Evolutionary conservation across 2,329 filamentous ascomycete species (phyloP), one percentile per base, ranked within the genome.

Genomic region (Fusarium denticulatum): DNA sequence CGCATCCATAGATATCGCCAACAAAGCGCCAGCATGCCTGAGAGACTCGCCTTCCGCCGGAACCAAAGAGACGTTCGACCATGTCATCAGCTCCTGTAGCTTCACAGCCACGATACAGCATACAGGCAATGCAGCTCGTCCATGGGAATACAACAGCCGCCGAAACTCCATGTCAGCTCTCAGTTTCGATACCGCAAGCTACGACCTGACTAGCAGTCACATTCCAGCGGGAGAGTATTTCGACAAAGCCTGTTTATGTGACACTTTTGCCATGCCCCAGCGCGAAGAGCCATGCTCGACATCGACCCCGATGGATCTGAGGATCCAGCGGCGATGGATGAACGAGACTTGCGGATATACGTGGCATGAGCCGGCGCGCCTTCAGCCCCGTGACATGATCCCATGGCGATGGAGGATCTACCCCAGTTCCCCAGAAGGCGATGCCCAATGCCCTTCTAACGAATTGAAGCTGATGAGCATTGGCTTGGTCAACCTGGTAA

Each of bases 161-260:
- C 10, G 28, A 20, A 28, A 34, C 3, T 72, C 68, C 0, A 74
- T 74, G 42, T 30, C n/a, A 11, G 0, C 64, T 4, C 53, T 74
- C 5, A 68, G 69, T 7, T 69, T 61, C 7, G 72, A 74, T 6
- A 72, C 72, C 1, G 45, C 34, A 9, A 59, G 68, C 15, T 74
- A 74, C 22, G 36, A 72, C 24, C 43, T 75, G 1, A 69, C 58
- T 0, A 42, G 39, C 1, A 7, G 9, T 7, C 2, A 15, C 11
- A 47, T 74, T 7, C 5, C 15, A 0, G 16, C n/a, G 3, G 71
- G 64, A 5, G 32, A 67, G 1, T 75, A 74, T 20, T 74, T 72
- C 20, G 72, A 74, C 16, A 57, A 52, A 18, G 55, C 53, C 7
- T 74, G 72, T n/a, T 70, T 74, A n/a, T 74, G 72, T 22, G 47